Evolutionary conservation across 306 rosid genomes (phyloP).

Genomic region (Cyclanthera cordifolia): DNA sequence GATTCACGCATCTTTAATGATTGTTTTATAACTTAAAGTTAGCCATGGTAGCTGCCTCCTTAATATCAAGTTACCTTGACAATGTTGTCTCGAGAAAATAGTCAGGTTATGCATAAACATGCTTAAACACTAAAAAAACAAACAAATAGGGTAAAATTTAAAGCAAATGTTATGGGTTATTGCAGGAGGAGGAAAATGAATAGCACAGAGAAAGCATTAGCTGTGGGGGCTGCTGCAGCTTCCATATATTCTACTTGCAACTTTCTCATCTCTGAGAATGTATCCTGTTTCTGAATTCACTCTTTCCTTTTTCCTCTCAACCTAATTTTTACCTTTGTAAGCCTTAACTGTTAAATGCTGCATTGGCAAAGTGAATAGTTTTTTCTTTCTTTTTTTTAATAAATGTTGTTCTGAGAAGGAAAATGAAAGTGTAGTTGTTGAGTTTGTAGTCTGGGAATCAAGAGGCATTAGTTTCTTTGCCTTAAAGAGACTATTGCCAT

Average conservation of each 20-base stretch:
- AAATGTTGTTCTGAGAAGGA: neutral
- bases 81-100: no score
- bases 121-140: no score
- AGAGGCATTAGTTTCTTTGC: conserved; percentile 9
- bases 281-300: conserved; percentile 20
- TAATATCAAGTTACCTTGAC: no score
- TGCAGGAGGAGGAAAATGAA: conserved; percentile 27
- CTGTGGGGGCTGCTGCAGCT: conserved; percentile 93
- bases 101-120: neutral
- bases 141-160: no score
- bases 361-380: no score
- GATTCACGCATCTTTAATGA: no score
- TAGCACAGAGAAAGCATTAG: conserved; percentile 43
- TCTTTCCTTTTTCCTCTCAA: no score
- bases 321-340: no score
- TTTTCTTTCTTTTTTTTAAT: no score
- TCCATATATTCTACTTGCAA: conserved; percentile 88
- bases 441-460: neutral
- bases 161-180: neutral
- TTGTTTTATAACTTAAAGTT: no score
- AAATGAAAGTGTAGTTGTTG: neutral
- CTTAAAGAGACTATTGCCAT: neutral
- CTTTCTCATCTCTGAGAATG: conserved; percentile 46
- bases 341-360: no score
- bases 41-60: no score